Evolutionary conservation across 2,329 filamentous ascomycete species (phyloP), one percentile per base, ranked within the genome.

Genomic region (Cryoendolithus antarcticus): DNA sequence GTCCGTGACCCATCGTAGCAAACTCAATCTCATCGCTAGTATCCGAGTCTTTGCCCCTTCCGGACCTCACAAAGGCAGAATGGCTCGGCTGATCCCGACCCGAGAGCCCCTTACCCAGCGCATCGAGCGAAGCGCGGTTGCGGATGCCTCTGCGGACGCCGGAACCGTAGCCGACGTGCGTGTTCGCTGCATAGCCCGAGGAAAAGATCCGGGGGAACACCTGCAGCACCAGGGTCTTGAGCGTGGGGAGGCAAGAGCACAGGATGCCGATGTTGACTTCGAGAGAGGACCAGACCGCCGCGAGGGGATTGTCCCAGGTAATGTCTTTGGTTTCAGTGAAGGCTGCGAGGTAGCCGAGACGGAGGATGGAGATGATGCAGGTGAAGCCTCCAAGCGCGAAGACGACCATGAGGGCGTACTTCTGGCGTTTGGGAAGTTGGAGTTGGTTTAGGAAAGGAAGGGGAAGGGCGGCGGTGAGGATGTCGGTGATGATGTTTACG

Each of bases 201-300:
- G 27, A 27, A 42, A 63, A 48, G 19, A 63, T 40, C 2, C 44
- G 42, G 1, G 62, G 62, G 31, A 62, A 53, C 38, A 57, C 49
- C 5, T 50, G 52, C 19, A 54, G 39, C 34, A 62, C 47, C 4
- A 63, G 48, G 3, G 57, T 59, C 36, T 63, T 63, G n/a, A 59
- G 46, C n/a, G 58, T 58, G 4, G 59, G 59, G 8, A 62, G 51
- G 38, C 54, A 62, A 19, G 53, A 56, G 40, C 55, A 60, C 27
- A 60, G 48, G 28, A 62, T 58, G 19, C 52, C 56, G 12, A 52
- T 51, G 44, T 60, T 60, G 43, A 56, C 48, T 44, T 63, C 60
- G 8, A 61, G 37, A 3, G 36, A 45, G 11, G 52, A 55, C 59
- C 60, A 62, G 21, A 58, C 54, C n/a, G 56, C 54, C 2, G 54